These are phyloP conservation scores for Pleoardoris graminearum DNA, from an alignment of 2,329 filamentous ascomycete genomes.

Conservation along the genomic window DNA sequence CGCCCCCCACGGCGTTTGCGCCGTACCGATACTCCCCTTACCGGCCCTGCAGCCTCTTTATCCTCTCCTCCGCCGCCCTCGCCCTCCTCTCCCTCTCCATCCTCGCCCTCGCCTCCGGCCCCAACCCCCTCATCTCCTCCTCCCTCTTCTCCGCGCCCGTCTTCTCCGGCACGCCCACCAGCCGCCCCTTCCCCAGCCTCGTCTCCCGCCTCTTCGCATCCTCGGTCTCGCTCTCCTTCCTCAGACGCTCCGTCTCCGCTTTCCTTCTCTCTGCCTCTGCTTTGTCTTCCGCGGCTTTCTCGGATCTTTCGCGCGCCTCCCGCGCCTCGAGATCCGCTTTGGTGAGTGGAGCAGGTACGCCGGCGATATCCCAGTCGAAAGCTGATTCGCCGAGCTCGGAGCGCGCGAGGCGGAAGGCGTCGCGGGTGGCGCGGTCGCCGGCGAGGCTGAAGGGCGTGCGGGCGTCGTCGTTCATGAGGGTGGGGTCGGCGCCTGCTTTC, in stretches of 20 bases:
- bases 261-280: slow-evolving; percentile 64
- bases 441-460: slow-evolving; percentile 85
- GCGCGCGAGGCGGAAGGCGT: slow-evolving; percentile 88
- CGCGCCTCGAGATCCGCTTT: slow-evolving; percentile 72
- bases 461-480: slow-evolving; percentile 64
- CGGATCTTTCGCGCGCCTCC: slow-evolving; percentile 69
- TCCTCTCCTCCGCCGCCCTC: slow-evolving; percentile 85
- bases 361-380: slow-evolving; percentile 78
- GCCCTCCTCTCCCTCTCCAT: slow-evolving; percentile 88
- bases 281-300: slow-evolving; percentile 68
- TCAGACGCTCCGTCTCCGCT: slow-evolving; percentile 73
- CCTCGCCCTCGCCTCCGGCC: slow-evolving; percentile 80
- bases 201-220: slow-evolving; percentile 57
- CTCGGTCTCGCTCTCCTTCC: slow-evolving; percentile 56
- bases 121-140: slow-evolving; percentile 82
- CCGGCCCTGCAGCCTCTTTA: slow-evolving; percentile 58
- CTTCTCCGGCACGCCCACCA: slow-evolving; percentile 65
- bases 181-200: slow-evolving; percentile 51
- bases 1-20: too few species aligned
- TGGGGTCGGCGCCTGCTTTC: slow-evolving; percentile 76
- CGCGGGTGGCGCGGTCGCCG: slow-evolving; percentile 81
- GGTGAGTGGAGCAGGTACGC: slow-evolving; percentile 71
- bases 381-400: slow-evolving; percentile 74
- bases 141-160: slow-evolving; percentile 79
- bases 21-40: too few species aligned